Evolutionary conservation across 495 filamentous ascomycete species (phyloP).

Genomic region (Xylona heveae): DNA sequence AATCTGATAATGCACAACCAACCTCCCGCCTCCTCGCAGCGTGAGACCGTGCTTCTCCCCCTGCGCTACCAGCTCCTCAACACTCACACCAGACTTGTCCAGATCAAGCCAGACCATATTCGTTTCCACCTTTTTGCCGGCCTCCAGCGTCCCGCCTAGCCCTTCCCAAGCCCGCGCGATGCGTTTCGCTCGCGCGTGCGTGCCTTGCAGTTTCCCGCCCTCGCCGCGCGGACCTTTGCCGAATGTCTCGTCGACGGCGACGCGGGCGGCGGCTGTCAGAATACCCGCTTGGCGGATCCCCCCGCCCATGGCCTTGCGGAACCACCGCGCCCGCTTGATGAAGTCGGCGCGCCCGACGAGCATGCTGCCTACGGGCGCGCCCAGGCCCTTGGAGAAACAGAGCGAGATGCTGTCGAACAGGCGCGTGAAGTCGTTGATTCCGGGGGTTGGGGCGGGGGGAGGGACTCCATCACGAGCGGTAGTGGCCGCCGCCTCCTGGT

Average conservation of each 20-base stretch:
- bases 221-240: conserved; percentile 33
- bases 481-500: conserved; percentile 20
- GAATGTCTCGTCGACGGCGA: conserved; percentile 49
- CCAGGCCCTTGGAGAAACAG: conserved; percentile 79
- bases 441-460: no score
- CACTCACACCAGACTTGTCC: conserved; percentile 22
- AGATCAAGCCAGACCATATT: conserved; percentile 93
- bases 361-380: conserved; percentile 71
- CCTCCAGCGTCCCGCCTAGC: conserved; percentile 22
- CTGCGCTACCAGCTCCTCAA: conserved; percentile 22
- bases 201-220: conserved; percentile 37
- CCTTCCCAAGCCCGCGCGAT: conserved; percentile 26
- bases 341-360: conserved; percentile 43
- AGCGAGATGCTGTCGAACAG: conserved; percentile 65
- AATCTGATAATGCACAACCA: not conserved
- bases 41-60: not conserved
- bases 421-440: conserved; percentile 40
- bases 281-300: conserved; percentile 53
- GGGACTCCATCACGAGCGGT: not conserved
- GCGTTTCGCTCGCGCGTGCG: conserved; percentile 41
- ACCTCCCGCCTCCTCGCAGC: not conserved
- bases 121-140: conserved; percentile 57
- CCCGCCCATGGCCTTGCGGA: conserved; percentile 71
- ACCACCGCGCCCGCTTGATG: conserved; percentile 53
- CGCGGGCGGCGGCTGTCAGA: conserved; percentile 33